Evolutionary conservation across 306 rosid genomes (phyloP), one percentile per base, ranked within the genome.

Genomic region (Hippophae gyantsensis): DNA sequence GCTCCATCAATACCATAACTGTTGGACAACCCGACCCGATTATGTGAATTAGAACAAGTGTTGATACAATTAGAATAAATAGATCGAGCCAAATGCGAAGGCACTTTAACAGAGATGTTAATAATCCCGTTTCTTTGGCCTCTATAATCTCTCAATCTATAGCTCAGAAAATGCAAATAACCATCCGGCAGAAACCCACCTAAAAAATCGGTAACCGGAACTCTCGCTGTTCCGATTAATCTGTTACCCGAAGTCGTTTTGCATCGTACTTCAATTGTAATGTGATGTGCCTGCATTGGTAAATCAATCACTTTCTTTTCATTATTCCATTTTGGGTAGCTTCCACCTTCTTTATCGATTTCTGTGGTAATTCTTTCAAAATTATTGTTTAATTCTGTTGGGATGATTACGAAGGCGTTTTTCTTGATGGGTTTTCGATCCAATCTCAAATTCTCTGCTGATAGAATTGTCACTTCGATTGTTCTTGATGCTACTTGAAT

Each of bases 101-200:
- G 38, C 53, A 44, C 63, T 67, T 69, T 86, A 9, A 76, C 89
- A 0, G 92, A 86, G 41, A 86, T 49, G 61, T 89, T 89, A 11
- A 89, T 53, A 57, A 89, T 70, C 50, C 97, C 97, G 48, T 83
- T 89, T 66, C 78, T 83, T 27, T 58, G 75, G 6, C 83, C 81
- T 14, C 63, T 71, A 14, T 48, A 11, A 47, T 89, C 85, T 80
- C 95, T 81, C 60, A 86, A 61, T 63, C 97, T 78, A 53, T 86
- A 89, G 62, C 97, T 89, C 72, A 86, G 57, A 32, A 77, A 81
- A 42, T 89, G 92, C 79, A 70, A 27, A 42, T 85, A 74, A 47
- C 71, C 57, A 60, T 77, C 84, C 7, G 80, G 89, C 48, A 81
- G 42, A 13, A 48, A 77, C 0, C 79, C 81, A 50, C 85, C 86